Evolutionary conservation across 352 stramenopile species (phyloP).

Genomic region (Pythium phragmitis): DNA sequence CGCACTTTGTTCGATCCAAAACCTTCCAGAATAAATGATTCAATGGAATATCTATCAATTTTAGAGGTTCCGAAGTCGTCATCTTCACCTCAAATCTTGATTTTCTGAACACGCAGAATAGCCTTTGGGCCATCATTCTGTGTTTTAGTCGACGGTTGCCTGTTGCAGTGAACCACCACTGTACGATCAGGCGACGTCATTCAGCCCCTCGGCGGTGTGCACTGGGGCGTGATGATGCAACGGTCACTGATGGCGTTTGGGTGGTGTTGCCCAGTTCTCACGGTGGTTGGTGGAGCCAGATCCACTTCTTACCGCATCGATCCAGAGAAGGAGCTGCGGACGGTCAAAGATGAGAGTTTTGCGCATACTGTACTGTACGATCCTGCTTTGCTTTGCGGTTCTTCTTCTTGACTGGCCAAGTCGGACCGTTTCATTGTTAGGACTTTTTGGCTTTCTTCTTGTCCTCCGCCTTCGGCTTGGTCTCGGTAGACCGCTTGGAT

Average conservation of each 20-base stretch:
- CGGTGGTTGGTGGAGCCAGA: too few species aligned
- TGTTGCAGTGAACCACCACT: background rate
- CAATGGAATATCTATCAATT: conserved; percentile 15
- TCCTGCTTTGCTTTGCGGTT: background rate
- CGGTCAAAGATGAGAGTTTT: background rate
- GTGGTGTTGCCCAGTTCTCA: background rate
- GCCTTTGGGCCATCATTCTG: conserved; percentile 11
- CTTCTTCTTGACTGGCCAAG: background rate
- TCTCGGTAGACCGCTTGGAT: conserved; percentile 12
- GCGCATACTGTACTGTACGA: background rate
- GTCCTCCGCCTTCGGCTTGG: background rate
- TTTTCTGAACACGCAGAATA: background rate
- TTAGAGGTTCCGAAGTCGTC: conserved; percentile 4
- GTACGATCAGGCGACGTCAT: conserved; percentile 1
- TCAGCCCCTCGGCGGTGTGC: too few species aligned
- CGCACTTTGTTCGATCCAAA: background rate
- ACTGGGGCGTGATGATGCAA: too few species aligned
- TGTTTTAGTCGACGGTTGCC: background rate
- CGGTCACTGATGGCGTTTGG: too few species aligned
- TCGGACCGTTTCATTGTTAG: background rate
- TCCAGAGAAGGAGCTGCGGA: background rate
- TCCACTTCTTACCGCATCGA: too few species aligned
- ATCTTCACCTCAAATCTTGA: conserved; percentile 5
- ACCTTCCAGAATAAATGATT: conserved; percentile 6
- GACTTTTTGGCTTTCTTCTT: background rate